Conservation (phyloP, 148 eudicot species). For the Chenopodium formosanum region DNA sequence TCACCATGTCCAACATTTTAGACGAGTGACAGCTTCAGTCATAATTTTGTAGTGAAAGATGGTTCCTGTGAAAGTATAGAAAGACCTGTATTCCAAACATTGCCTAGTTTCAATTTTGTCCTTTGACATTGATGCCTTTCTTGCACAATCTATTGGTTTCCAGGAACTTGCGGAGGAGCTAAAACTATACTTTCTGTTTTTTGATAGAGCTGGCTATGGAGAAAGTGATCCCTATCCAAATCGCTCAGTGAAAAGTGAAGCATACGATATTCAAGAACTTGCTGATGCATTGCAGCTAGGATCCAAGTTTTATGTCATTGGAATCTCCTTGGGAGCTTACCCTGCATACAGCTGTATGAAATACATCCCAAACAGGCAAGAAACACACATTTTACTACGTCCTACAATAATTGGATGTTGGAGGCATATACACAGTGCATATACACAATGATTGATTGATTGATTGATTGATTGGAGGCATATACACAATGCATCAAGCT, state of each 20-base stretch:
- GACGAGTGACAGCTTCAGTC: neutral
- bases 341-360: constrained; percentile 65
- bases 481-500: no score
- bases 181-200: constrained; percentile 50
- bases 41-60: neutral
- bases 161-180: constrained; percentile 62
- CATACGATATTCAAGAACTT: constrained; percentile 72
- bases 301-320: constrained; percentile 65
- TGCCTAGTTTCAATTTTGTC: neutral
- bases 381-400: neutral
- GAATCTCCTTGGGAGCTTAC: constrained; percentile 68
- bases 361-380: constrained; percentile 75
- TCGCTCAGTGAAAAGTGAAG: constrained; percentile 67
- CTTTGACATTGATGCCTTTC: neutral
- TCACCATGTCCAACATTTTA: neutral
- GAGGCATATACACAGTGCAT: no score
- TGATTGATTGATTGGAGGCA: no score
- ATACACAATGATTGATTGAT: no score
- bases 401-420: neutral
- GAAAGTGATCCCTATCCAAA: constrained; percentile 83
- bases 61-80: neutral
- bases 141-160: constrained; percentile 6
- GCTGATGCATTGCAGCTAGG: constrained; percentile 74
- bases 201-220: constrained; percentile 84
- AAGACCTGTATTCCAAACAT: neutral